Conservation (phyloP, 495 filamentous ascomycete species). For the Venustampulla echinocandica region DNA sequence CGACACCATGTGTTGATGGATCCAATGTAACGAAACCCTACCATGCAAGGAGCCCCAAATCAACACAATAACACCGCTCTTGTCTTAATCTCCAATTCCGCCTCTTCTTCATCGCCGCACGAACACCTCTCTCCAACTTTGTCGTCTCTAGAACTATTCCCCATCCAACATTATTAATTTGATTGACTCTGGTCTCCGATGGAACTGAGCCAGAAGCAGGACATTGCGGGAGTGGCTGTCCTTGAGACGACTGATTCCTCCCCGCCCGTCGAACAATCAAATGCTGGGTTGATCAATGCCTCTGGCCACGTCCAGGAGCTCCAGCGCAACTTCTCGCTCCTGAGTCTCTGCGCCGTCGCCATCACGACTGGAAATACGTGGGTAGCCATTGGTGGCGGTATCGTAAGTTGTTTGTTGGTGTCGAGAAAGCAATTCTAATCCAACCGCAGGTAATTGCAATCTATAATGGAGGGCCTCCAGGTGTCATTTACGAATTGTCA, state of each 20-base stretch:
- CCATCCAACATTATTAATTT: no score
- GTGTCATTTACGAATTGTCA: slow-evolving; percentile 4
- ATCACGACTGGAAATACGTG: slow-evolving; percentile 48
- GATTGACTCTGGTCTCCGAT: no score
- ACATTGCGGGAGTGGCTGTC: not conserved
- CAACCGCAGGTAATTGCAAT: not conserved
- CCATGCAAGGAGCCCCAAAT: no score
- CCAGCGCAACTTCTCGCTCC: slow-evolving; percentile 45
- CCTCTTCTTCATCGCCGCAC: no score
- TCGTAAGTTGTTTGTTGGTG: slow-evolving; percentile 18
- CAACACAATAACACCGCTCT: no score
- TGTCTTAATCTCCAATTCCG: no score
- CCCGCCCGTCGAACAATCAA: slow-evolving; percentile 21
- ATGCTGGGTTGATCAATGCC: slow-evolving; percentile 31
- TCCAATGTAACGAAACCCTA: no score
- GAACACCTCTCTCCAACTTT: no score
- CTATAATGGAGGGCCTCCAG: slow-evolving; percentile 1
- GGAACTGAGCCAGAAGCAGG: no score
- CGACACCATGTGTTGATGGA: no score
- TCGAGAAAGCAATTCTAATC: not conserved
- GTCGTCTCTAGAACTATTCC: no score
- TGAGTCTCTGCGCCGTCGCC: slow-evolving; percentile 42
- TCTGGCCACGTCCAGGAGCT: slow-evolving; percentile 49
- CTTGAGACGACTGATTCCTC: not conserved
- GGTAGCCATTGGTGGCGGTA: slow-evolving; percentile 44